A percentile compares a stretch with the other conserved stretches of the same genome.
Evolutionary conservation across 169 alveolate species (phyloP).

Genomic region (Eimeria tenella): DNA sequence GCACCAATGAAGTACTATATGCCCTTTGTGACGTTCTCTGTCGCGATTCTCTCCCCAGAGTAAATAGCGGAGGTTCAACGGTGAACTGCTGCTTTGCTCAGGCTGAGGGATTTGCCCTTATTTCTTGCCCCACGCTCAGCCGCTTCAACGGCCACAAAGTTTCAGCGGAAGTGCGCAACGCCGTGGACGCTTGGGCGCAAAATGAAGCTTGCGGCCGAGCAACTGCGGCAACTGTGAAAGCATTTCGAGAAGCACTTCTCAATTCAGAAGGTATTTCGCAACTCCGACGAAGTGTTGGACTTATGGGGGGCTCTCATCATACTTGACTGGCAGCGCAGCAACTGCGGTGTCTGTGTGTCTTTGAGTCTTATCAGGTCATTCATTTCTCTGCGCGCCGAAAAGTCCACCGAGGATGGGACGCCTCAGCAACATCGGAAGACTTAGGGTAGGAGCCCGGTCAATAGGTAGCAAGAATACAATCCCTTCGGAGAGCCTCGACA

Average conservation of each 20-base stretch:
- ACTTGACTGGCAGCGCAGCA: not conserved
- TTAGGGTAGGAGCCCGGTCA: not conserved
- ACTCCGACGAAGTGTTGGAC: not conserved
- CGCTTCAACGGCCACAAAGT: slow-evolving; percentile 52
- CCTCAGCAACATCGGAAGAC: not conserved
- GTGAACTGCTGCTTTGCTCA: not conserved
- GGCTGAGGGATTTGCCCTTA: slow-evolving; percentile 63
- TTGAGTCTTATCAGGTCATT: not conserved
- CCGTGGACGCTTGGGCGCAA: slow-evolving; percentile 57
- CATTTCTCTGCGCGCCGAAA: slow-evolving; percentile 5
- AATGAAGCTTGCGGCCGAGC: slow-evolving; percentile 55
- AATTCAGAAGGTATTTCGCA: slow-evolving; percentile 23
- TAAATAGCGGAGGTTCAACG: not conserved
- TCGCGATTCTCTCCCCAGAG: too few relatives aligned
- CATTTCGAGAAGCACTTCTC: slow-evolving; percentile 21
- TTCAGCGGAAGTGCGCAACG: slow-evolving; percentile 42
- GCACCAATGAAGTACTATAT: too few relatives aligned
- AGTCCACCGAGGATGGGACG: not conserved
- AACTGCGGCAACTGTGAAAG: slow-evolving; percentile 62
- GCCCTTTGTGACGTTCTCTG: too few relatives aligned
- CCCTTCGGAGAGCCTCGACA: not conserved
- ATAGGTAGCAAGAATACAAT: not conserved
- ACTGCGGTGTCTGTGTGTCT: not conserved
- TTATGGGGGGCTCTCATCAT: not conserved
- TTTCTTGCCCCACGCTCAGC: slow-evolving; percentile 9